Conservation (phyloP, 225 moss, liverwort and hornwort genomes). For the Marchantia paleacea region DNA sequence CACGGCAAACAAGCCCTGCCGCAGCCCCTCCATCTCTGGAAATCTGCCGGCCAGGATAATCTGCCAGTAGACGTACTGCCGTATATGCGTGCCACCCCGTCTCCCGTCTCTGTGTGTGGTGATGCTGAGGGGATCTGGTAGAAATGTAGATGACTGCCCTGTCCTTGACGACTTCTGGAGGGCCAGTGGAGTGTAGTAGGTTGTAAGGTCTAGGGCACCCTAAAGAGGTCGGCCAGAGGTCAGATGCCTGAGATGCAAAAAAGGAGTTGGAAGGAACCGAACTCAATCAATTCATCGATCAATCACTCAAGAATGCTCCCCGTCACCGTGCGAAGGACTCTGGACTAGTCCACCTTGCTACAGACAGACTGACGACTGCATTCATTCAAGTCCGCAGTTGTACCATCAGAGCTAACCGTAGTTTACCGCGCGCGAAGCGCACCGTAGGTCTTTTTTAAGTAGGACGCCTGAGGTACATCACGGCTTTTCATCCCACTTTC, state of each 20-base stretch:
- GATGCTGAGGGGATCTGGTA: no score
- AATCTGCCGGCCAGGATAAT: no score
- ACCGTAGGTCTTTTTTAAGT: neutral
- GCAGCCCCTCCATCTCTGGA: no score
- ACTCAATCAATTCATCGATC: neutral
- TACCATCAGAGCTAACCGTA: neutral
- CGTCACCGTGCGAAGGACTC: neutral
- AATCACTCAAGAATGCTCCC: neutral
- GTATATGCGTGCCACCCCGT: neutral
- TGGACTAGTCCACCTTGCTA: neutral
- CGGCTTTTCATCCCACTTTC: neutral
- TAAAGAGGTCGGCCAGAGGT: neutral
- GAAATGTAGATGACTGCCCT: constrained; percentile 3
- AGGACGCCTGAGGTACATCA: neutral
- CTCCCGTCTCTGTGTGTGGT: neutral
- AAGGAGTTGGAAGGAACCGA: neutral
- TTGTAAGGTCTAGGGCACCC: neutral
- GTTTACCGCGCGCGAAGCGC: neutral
- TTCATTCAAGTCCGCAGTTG: neutral
- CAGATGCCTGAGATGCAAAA: neutral
- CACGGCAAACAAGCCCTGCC: no score
- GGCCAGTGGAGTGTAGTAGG: neutral
- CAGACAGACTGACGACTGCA: neutral
- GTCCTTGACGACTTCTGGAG: neutral
- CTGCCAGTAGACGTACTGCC: neutral